Conservation (phyloP, 208 protist genomes). For the Blastocrithidia nonstop region DNA sequence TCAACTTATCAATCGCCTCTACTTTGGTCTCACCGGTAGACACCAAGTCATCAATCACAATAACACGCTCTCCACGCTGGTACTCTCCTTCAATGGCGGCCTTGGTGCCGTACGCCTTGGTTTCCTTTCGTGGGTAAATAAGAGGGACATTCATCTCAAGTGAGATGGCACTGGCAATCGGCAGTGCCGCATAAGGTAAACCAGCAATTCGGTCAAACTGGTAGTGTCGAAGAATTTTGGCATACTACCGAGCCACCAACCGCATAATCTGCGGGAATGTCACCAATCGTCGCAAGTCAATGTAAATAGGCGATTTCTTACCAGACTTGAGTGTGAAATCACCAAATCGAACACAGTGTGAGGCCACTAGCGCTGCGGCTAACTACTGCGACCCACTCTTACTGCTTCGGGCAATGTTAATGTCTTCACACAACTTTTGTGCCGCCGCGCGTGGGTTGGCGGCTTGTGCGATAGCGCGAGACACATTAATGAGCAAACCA, state of each 20-base stretch:
- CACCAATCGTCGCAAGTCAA: slow-evolving; percentile 88
- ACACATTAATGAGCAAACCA: slow-evolving; percentile 78
- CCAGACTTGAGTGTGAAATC: slow-evolving; percentile 92
- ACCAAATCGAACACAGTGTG: slow-evolving; percentile 86
- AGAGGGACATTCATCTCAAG: slow-evolving; percentile 79
- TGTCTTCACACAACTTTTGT: slow-evolving; percentile 36
- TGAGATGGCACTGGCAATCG: slow-evolving; percentile 88
- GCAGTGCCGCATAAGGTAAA: slow-evolving; percentile 91
- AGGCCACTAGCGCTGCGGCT: slow-evolving; percentile 55
- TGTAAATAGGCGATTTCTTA: slow-evolving; percentile 91
- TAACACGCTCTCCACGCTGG: slow-evolving; percentile 76
- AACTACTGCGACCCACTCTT: slow-evolving; percentile 21
- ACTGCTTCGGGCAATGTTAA: background rate
- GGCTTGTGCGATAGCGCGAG: slow-evolving; percentile 51
- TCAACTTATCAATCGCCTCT: slow-evolving; percentile 87
- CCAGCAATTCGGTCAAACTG: slow-evolving; percentile 76
- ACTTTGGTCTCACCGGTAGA: slow-evolving; percentile 90
- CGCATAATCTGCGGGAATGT: slow-evolving; percentile 76
- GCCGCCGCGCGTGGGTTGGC: slow-evolving; percentile 49
- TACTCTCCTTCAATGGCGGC: slow-evolving; percentile 90
- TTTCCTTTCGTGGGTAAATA: slow-evolving; percentile 85
- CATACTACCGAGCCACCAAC: slow-evolving; percentile 65
- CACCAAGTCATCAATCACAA: slow-evolving; percentile 93
- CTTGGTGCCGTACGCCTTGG: slow-evolving; percentile 91
- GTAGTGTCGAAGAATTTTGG: slow-evolving; percentile 39